Evolutionary conservation across 352 stramenopile genomes (phyloP), one percentile per base, ranked within the genome.

Genomic region (Peronosclerospora sorghi): DNA sequence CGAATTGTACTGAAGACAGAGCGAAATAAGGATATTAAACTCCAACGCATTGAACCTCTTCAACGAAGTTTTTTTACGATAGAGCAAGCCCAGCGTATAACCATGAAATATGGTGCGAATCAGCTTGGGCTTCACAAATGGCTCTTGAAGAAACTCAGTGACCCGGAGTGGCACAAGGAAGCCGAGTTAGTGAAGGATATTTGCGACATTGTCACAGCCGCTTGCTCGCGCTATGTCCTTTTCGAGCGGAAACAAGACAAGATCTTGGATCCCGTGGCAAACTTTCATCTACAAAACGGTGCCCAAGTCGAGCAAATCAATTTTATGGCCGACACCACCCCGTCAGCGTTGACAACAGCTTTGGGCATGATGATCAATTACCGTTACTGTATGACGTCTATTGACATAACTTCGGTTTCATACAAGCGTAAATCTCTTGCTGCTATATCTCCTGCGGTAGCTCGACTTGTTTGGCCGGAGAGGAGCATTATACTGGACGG

Each of bases 331-430:
- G 75, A 92, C 45, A 64, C 61, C 12, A 82, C 74, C 2, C 47
- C 55, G 6, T 56, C 65, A 13, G 68, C 67, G 8, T 45, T 86
- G 24, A 41, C 45, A 12, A 64, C 41, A 6, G 65, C 73, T 15
- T 63, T 81, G 5, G 73, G 70, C 6, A 78, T 86, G 54, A 92
- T 92, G 79, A 83, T 92, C 59, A 92, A 92, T 52, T 92, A 92
- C 44, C 74, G 79, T 35, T 92, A 92, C 45, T 83, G 72, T 45
- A 88, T 92, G 73, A 85, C 62, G 4, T 83, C 71, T 21, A 76
- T 86, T 37, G 68, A 86, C 20, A 54, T 68, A 4, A 88, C 79
- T 9, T 89, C 76, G 2, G 63, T 81, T 6, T 87, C 75, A 21
- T 92, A 92, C 65, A 86, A 86, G 35, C 68, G 73, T 12, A 65